phyloP scores from a whole-genome alignment of 2,329 filamentous ascomycete species.

The Aaosphaeria arxii region DNA sequence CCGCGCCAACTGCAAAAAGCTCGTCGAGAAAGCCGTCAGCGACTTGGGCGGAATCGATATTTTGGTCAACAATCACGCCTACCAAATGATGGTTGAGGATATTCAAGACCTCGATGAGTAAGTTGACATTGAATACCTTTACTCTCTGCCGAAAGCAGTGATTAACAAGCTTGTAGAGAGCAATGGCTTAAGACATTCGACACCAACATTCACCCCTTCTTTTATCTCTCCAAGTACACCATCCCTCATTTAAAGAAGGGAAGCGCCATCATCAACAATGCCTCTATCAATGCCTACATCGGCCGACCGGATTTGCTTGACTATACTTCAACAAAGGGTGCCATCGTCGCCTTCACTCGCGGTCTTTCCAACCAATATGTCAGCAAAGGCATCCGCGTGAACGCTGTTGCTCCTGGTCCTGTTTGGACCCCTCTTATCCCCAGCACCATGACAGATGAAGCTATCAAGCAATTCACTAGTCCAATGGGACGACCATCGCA shows the following conservation, averaged over 20 bases:
- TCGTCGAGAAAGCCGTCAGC: constrained; percentile 64
- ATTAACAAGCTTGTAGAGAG: constrained; percentile 48
- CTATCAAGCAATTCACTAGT: constrained; percentile 68
- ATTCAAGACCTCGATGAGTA: constrained; percentile 70
- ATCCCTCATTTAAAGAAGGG: constrained; percentile 74
- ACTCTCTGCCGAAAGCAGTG: neutral
- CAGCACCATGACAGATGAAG: constrained; percentile 48
- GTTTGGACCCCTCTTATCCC: constrained; percentile 46
- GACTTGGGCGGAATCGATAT: constrained; percentile 70
- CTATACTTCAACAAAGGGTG: constrained; percentile 77
- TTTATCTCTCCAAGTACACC: constrained; percentile 75
- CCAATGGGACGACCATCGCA: constrained; percentile 78
- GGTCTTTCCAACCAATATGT: constrained; percentile 74
- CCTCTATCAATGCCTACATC: constrained; percentile 79
- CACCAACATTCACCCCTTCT: constrained; percentile 79
- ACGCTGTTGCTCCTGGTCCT: constrained; percentile 70
- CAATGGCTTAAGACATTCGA: constrained; percentile 80
- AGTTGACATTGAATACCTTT: constrained; percentile 20
- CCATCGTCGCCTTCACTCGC: constrained; percentile 75
- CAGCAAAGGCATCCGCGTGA: constrained; percentile 70
- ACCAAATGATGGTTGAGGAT: constrained; percentile 69
- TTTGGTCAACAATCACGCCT: constrained; percentile 69
- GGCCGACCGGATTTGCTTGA: constrained; percentile 77
- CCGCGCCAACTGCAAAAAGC: constrained; percentile 65
- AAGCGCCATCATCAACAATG: constrained; percentile 79